A percentile compares a stretch with the other conserved stretches of the same genome.
These are phyloP conservation scores for Helichrysum umbraculigerum DNA, from an alignment of 129 eudicot genomes.

Conservation along the genomic window DNA sequence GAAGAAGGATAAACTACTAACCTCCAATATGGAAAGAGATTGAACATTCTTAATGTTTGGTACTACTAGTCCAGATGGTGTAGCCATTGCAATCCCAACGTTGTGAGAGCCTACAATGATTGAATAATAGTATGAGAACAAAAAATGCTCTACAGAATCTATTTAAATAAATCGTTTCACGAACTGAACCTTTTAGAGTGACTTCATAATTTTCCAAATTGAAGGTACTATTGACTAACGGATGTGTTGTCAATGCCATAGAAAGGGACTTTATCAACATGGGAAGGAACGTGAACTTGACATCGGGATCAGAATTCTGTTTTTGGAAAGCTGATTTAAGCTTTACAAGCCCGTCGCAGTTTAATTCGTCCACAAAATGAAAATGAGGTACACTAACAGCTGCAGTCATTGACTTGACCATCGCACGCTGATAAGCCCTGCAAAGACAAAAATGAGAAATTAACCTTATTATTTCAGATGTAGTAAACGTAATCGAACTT, in stretches of 20 bases:
- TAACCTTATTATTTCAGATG: background rate
- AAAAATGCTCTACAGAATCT: background rate
- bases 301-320: constrained; percentile 66
- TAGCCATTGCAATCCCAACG: constrained; percentile 98
- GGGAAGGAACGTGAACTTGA: constrained; percentile 88
- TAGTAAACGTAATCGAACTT: background rate
- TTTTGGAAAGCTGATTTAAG: constrained; percentile 81
- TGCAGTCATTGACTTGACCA: constrained; percentile 90
- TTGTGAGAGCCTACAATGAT: constrained; percentile 71
- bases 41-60: constrained; percentile 93
- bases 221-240: constrained; percentile 83
- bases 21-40: constrained; percentile 86
- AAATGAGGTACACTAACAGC: constrained; percentile 94
- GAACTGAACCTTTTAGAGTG: constrained; percentile 66
- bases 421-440: constrained; percentile 98
- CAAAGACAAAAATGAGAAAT: constrained; percentile 23
- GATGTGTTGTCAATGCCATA: constrained; percentile 72
- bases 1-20: constrained; percentile 21
- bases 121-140: constrained; percentile 42
- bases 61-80: constrained; percentile 85
- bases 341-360: constrained; percentile 60
- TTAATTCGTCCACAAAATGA: constrained; percentile 88
- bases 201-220: constrained; percentile 65
- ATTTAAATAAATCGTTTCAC: background rate
- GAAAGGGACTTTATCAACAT: constrained; percentile 80